Percentiles rank a stretch among this genome's conserved stretches.
phyloP scores from a whole-genome alignment of 1,284 basidiomycete genomes.

The Sporisorium exsertum region DNA sequence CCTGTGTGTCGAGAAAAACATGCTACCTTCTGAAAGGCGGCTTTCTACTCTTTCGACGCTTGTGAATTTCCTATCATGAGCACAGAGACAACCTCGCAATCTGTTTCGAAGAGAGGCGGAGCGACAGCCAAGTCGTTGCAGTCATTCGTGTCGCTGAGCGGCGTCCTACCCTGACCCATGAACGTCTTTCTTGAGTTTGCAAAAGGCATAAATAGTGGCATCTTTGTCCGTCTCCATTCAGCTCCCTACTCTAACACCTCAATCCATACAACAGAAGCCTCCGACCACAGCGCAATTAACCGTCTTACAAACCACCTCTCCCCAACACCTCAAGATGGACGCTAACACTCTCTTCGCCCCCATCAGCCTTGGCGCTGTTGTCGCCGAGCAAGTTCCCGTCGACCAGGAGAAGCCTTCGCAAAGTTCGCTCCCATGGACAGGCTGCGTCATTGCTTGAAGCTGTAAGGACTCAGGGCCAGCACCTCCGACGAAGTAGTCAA shows the following conservation, averaged over 20 bases:
- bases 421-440: slow-evolving; percentile 6
- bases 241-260: no score
- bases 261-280: no score
- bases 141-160: no score
- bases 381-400: slow-evolving; percentile 18
- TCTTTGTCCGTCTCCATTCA: neutral
- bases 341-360: slow-evolving; percentile 23
- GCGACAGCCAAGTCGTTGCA: no score
- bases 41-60: no score
- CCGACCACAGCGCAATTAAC: no score
- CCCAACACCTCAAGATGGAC: slow-evolving; percentile 13
- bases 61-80: no score
- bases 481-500: neutral
- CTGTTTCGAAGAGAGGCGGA: no score
- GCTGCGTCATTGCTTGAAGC: slow-evolving; percentile 18
- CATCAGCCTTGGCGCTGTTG: slow-evolving; percentile 20
- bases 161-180: neutral
- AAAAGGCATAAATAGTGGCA: slow-evolving; percentile 5
- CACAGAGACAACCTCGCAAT: no score
- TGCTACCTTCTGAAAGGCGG: no score
- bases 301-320: no score
- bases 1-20: neutral
- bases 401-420: slow-evolving; percentile 6
- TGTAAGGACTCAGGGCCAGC: neutral
- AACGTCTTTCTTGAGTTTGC: neutral